Conservation (phyloP, 805 yeast genomes). For the Metschnikowia amazonensis region DNA sequence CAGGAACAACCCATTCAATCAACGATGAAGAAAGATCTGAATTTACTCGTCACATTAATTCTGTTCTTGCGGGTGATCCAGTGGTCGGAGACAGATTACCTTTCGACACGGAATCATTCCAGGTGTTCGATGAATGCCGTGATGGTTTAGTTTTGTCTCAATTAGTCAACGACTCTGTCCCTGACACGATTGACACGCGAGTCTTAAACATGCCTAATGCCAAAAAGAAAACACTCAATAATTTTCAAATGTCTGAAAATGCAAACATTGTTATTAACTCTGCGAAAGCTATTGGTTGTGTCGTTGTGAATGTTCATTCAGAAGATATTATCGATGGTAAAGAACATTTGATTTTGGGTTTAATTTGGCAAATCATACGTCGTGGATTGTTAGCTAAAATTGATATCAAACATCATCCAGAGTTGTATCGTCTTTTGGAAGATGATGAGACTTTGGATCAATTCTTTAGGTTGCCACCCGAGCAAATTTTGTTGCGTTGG, state of each 20-base stretch:
- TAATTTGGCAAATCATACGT: constrained; percentile 96
- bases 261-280: constrained; percentile 97
- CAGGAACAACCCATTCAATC: constrained; percentile 93
- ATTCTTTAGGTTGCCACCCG: constrained; percentile 94
- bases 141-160: constrained; percentile 92
- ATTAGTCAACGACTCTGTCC: constrained; percentile 94
- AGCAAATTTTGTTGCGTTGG: constrained; percentile 95
- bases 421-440: constrained; percentile 86
- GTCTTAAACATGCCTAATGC: constrained; percentile 83
- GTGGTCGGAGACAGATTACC: constrained; percentile 85
- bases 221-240: constrained; percentile 74
- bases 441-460: constrained; percentile 98
- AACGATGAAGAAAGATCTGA: constrained; percentile 95
- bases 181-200: constrained; percentile 97
- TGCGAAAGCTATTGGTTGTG: constrained; percentile 98
- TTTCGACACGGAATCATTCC: constrained; percentile 89
- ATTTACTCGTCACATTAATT: constrained; percentile 93
- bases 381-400: constrained; percentile 92
- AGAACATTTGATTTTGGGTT: constrained; percentile 85
- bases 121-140: constrained; percentile 92
- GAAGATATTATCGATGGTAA: constrained; percentile 94
- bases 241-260: constrained; percentile 93
- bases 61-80: constrained; percentile 83
- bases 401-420: constrained; percentile 95
- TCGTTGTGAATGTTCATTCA: constrained; percentile 95